Percentiles rank a stretch among this genome's conserved stretches.
Conservation (phyloP, 2,329 filamentous ascomycete species). For the Claviceps sp. region DNA sequence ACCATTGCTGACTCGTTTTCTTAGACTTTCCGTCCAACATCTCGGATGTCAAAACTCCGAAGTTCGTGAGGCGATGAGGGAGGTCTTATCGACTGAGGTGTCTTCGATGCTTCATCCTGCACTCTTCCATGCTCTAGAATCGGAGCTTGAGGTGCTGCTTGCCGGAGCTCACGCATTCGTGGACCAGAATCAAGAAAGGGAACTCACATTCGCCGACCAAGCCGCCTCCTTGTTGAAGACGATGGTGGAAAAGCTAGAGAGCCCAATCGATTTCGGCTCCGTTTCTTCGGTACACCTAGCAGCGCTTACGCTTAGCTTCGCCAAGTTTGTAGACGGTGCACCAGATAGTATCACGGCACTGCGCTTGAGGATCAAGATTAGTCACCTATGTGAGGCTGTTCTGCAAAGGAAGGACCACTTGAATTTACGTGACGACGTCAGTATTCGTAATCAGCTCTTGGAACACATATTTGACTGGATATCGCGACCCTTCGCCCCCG, state of each 20-base stretch:
- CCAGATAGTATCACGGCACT: conserved; percentile 42
- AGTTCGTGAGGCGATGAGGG: conserved; percentile 53
- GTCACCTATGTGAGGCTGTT: conserved; percentile 52
- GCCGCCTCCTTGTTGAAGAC: conserved; percentile 49
- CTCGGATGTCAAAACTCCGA: conserved; percentile 50
- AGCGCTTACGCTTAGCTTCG: conserved; percentile 49
- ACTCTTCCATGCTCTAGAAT: conserved; percentile 51
- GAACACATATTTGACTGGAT: conserved; percentile 60
- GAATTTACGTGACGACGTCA: conserved; percentile 54
- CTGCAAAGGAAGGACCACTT: conserved; percentile 54
- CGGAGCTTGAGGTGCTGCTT: conserved; percentile 50
- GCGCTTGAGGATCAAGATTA: conserved; percentile 56
- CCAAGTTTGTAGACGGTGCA: conserved; percentile 49
- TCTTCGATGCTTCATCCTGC: conserved; percentile 47
- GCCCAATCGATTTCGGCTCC: conserved; percentile 46
- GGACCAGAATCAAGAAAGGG: conserved; percentile 41
- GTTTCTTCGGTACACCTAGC: conserved; percentile 52
- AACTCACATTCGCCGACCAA: conserved; percentile 55
- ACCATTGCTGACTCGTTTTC: conserved; percentile 44
- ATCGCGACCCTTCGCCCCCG: conserved; percentile 41
- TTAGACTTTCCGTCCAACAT: conserved; percentile 51
- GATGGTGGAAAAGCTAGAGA: conserved; percentile 51
- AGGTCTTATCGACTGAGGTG: conserved; percentile 52
- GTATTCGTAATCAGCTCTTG: conserved; percentile 54
- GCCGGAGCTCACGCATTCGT: conserved; percentile 38